Evolutionary conservation across 805 yeast genomes (phyloP), one percentile per base, ranked within the genome.

Genomic region (Metschnikowia hibisci): DNA sequence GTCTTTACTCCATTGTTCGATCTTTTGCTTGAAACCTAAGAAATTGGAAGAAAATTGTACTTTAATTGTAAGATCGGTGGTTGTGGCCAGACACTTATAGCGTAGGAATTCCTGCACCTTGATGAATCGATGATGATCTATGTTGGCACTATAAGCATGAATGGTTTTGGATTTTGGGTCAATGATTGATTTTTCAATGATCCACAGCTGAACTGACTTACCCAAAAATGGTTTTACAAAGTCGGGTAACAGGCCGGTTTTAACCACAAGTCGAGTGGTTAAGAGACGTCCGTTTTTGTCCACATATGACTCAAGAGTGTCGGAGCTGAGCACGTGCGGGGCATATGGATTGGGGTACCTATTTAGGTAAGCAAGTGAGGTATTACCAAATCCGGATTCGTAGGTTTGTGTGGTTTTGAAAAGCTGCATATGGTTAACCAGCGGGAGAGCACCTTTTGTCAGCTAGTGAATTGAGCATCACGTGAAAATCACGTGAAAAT

Each of bases 201-300:
- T 80, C 91, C 93, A 87, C 10, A 87, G 72, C 42, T 84, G 82
- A 26, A 84, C 72, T 5, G 46, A 41, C 36, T 74, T 70, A 2
- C 91, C 90, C 46, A 89, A 61, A 42, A 88, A 77, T 3, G 91
- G 91, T 52, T 74, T 77, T 22, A 85, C 79, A 80, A 93, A 88
- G 29, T 69, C 62, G 4, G 97, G 97, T 30, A 90, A 68, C 51
- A 87, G 74, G 2, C 97, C 97, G 4, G 77, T 69, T 60, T 90
- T 91, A 52, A 77, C 77, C 34, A 90, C 80, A 32, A 90, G 67
- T 51, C 91, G 75, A 4, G 91, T 84, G 30, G 86, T 80, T 51
- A 78, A 76, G 35, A 90, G 72, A 39, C 79, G 71, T 18, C 95
- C 95, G 9, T 78, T 67, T 1, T 57, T 50, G 48, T 83, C 87